Base-by-base conservation (phyloP, 768 basidiomycete species). In the Lanmaoa rubissima region DNA sequence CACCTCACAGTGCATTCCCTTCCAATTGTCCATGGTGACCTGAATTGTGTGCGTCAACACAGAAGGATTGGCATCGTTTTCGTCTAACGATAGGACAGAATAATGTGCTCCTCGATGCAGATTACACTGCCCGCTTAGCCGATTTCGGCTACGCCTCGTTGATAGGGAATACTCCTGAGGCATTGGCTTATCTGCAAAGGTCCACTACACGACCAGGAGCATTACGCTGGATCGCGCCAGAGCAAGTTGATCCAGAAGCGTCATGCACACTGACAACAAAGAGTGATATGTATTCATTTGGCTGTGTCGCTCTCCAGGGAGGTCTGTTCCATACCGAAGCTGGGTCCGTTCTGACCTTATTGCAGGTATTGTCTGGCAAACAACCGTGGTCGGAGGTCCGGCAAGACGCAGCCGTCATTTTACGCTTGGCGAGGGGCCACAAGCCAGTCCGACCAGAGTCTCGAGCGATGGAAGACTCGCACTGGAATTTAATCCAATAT, bases 91-190 rank as follows among this genome's bases (percentile, higher is more conserved):
- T 7, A 10, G 6, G 35, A 46, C 19, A 68, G 65, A 66, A 55
- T 3, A 64, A 68, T 1, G 48, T 67, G 1, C 50, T 67, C 16
- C 14, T 67, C 2, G 58, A 60, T 1, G 43, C 28, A 21, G 40
- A 60, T 9, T 60, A 72, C 24, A 72, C 69, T 24, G 78, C 74
- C 0, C 70, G 73, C 11, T 59, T 81, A 7, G 71, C 74, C 35
- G 79, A 81, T 52, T 81, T 81, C 44, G 79, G 79, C 2, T 54
- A 63, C 41, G 69, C 72, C 21, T 77, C 78, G 0, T 11, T 64
- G 13, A 35, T 55, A 11, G 61, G 56, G 2, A 57, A 49, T 6
- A 61, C 53, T 10, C 57, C 57, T 0, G 54, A 61, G 35, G 51
- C 38, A 3, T n/a, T 46, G 21, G 3, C 9, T 1, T 61, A 61